A percentile compares a stretch with the other conserved stretches of the same genome.
Evolutionary conservation across 2,329 filamentous ascomycete genomes (phyloP).

Genomic region (Aspergillus eucalypticola): DNA sequence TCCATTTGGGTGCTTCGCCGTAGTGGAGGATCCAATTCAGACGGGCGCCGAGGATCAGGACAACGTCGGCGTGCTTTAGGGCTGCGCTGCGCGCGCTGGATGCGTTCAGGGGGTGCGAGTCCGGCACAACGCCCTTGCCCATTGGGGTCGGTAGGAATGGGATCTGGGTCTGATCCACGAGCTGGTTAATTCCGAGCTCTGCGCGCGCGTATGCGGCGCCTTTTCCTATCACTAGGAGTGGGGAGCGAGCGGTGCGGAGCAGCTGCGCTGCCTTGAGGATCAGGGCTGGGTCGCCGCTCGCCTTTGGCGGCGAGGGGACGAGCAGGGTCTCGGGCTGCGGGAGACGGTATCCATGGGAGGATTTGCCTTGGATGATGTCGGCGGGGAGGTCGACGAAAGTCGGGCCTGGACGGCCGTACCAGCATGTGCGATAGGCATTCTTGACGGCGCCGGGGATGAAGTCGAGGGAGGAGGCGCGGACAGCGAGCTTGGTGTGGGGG

Average conservation of each 20-base stretch:
- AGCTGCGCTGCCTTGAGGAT: slow-evolving; percentile 46
- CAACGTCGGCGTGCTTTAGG: slow-evolving; percentile 56
- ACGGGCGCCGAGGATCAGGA: slow-evolving; percentile 56
- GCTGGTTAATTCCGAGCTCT: slow-evolving; percentile 46
- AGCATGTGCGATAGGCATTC: slow-evolving; percentile 55
- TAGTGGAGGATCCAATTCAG: slow-evolving; percentile 63
- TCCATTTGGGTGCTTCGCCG: slow-evolving; percentile 58
- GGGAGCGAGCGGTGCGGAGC: slow-evolving; percentile 52
- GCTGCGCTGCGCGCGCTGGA: slow-evolving; percentile 57
- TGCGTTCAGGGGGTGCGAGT: slow-evolving; percentile 55
- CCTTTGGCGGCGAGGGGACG: slow-evolving; percentile 43
- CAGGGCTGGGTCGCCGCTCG: slow-evolving; percentile 48
- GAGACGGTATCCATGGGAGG: slow-evolving; percentile 21
- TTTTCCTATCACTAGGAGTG: slow-evolving; percentile 58
- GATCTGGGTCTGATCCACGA: slow-evolving; percentile 52
- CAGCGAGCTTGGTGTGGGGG: slow-evolving; percentile 55
- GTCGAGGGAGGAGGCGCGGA: slow-evolving; percentile 50
- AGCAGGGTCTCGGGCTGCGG: slow-evolving; percentile 32
- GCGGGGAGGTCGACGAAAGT: slow-evolving; percentile 58
- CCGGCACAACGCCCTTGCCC: slow-evolving; percentile 59
- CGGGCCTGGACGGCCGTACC: slow-evolving; percentile 56
- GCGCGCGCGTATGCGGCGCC: slow-evolving; percentile 57
- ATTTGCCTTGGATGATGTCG: slow-evolving; percentile 53
- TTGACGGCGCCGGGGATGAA: slow-evolving; percentile 50
- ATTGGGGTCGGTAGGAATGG: slow-evolving; percentile 61